A percentile compares a stretch with the other conserved stretches of the same genome.
phyloP scores from a whole-genome alignment of 331 rosid genomes.

The Ulmus americana region DNA sequence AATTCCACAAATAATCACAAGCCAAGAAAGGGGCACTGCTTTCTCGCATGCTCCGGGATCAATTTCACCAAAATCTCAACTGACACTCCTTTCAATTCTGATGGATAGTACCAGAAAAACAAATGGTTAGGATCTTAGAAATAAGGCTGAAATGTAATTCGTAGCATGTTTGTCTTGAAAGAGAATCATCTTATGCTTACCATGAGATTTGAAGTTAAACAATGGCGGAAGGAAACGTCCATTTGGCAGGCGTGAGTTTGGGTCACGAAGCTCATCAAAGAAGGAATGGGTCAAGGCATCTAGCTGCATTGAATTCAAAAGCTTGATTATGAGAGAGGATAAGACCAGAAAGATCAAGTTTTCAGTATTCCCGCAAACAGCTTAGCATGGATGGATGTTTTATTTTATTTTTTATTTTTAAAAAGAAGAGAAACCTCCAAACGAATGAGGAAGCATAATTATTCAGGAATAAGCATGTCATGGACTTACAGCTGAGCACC shows the following conservation, averaged over 20 bases:
- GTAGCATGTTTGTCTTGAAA: not conserved
- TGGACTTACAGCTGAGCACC: constrained; percentile 75
- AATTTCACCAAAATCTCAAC: constrained; percentile 56
- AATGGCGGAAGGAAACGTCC: constrained; percentile 83
- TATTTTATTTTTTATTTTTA: no score
- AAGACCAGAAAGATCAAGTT: no score
- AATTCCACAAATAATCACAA: constrained; percentile 36
- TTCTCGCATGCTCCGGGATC: constrained; percentile 80
- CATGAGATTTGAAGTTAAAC: constrained; percentile 73
- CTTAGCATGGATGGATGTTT: no score
- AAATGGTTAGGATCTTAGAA: constrained; percentile 12
- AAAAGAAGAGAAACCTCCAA: no score
- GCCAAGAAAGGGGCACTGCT: constrained; percentile 72
- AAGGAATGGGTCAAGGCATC: constrained; percentile 78
- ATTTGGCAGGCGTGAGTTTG: constrained; percentile 65
- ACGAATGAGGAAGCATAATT: not conserved
- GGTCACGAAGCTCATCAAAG: constrained; percentile 78
- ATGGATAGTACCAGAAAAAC: constrained; percentile 18
- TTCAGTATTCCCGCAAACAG: no score
- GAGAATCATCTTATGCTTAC: constrained; percentile 26
- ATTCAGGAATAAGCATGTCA: not conserved
- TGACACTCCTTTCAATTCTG: constrained; percentile 74
- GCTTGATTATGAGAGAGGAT: not conserved
- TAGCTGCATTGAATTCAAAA: constrained; percentile 38
- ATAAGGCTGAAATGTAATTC: not conserved